Base-by-base conservation (phyloP, 2,329 filamentous ascomycete species). In the Ploettnerulaceae sp. region DNA sequence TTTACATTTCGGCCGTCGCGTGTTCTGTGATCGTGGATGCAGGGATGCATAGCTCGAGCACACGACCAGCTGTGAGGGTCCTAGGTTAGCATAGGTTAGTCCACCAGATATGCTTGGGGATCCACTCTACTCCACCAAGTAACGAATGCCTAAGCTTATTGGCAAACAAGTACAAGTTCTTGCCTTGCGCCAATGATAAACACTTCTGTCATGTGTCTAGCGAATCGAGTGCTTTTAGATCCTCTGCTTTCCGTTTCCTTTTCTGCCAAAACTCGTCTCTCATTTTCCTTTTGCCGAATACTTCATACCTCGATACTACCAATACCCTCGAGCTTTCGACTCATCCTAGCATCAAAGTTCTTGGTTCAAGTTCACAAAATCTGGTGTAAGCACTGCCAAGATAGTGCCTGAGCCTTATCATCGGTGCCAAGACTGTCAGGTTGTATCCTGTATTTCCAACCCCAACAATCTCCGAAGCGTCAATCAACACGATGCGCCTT, bases 401-500 rank as follows among this genome's bases (percentile, higher is more conserved):
- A 34, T 7, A 20, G 31, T 34, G 31, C 31, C n/a, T n/a, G n/a
- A n/a, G n/a, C n/a, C n/a, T n/a, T n/a, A 34, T 20, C 15, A 34
- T 34, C 31, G 5, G 5, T 20, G 31, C 31, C 31, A 34, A 34
- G 26, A 31, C 17, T 37, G 25, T 20, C 15, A 11, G 20, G 18
- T 47, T 22, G 17, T 18, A 9, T 41, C 24, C 22, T 31, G 17
- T 26, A n/a, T 25, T 24, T 24, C 25, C 12, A 24, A 38, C 12
- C 21, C 28, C n/a, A n/a, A n/a, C n/a, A n/a, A n/a, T n/a, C n/a
- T n/a, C n/a, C n/a, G n/a, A n/a, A n/a, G n/a, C n/a, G n/a, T n/a
- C n/a, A n/a, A n/a, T n/a, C 43, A 42, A 22, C 50, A 59, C 44
- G 12, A 63, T 63, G 60, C 58, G 57, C 38, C 40, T 61, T 8